phyloP scores from a whole-genome alignment of 768 basidiomycete species.

The Melanogaster broomeanus region DNA sequence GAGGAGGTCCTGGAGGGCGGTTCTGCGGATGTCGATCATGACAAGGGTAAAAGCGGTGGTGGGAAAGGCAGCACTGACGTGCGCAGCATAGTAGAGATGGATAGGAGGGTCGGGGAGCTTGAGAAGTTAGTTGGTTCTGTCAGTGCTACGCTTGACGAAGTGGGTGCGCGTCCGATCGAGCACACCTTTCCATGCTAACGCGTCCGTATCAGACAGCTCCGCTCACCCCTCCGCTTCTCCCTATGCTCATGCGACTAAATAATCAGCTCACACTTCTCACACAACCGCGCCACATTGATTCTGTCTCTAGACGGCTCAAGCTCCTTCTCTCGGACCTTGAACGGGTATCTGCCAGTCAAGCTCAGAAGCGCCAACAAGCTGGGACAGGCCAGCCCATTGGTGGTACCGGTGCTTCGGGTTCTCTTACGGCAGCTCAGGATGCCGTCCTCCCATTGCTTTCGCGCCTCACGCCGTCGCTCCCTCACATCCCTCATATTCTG shows the following conservation, averaged over 20 bases:
- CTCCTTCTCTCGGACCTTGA: slow-evolving; percentile 92
- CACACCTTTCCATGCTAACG: not conserved
- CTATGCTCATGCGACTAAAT: slow-evolving; percentile 79
- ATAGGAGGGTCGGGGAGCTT: slow-evolving; percentile 79
- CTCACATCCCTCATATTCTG: slow-evolving; percentile 88
- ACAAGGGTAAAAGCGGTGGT: slow-evolving; percentile 1
- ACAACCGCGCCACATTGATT: slow-evolving; percentile 95
- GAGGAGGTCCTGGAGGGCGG: slow-evolving; percentile 5
- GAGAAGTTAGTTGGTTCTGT: slow-evolving; percentile 84
- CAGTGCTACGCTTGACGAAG: slow-evolving; percentile 81
- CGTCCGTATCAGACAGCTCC: slow-evolving; percentile 57
- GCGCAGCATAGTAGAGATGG: slow-evolving; percentile 68
- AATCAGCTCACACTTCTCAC: slow-evolving; percentile 86
- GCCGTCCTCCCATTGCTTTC: slow-evolving; percentile 68
- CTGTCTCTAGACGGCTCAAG: slow-evolving; percentile 91
- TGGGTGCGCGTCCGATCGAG: slow-evolving; percentile 32
- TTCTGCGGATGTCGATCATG: not conserved
- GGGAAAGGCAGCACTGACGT: slow-evolving; percentile 22
- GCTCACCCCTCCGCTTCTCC: slow-evolving; percentile 78
- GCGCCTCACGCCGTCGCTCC: slow-evolving; percentile 69
- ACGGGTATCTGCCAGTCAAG: slow-evolving; percentile 55
- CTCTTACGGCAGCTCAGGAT: slow-evolving; percentile 46
- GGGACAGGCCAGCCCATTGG: slow-evolving; percentile 5
- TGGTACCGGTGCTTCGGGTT: slow-evolving; percentile 11
- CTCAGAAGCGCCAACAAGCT: slow-evolving; percentile 25